Evolutionary conservation across 768 basidiomycete species (phyloP).

Genomic region (Russula foetens): DNA sequence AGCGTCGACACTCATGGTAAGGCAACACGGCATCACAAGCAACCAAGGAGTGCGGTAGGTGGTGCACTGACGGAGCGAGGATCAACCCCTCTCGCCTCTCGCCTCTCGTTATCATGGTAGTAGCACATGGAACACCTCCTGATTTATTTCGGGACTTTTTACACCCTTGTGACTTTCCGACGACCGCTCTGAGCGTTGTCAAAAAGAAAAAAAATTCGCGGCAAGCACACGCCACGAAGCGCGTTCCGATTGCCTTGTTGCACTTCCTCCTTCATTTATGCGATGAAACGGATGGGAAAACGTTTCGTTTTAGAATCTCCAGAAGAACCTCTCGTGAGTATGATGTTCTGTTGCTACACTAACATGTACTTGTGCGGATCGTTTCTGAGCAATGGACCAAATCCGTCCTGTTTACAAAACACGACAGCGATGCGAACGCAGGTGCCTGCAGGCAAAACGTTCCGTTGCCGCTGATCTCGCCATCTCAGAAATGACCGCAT

Average conservation of each 20-base stretch:
- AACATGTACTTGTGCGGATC: neutral
- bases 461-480: neutral
- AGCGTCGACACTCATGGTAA: too few relatives aligned
- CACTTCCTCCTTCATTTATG: neutral
- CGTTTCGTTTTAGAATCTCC: neutral
- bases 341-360: neutral
- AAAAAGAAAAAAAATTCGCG: neutral
- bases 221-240: too few relatives aligned
- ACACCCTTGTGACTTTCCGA: neutral
- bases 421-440: neutral
- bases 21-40: too few relatives aligned
- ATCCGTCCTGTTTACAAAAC: neutral
- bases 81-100: too few relatives aligned
- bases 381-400: neutral
- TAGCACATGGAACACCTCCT: neutral
- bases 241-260: too few relatives aligned
- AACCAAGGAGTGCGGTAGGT: neutral
- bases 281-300: neutral
- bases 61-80: neutral
- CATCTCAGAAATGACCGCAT: neutral
- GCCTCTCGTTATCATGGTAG: neutral
- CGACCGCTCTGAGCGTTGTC: too few relatives aligned
- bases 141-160: neutral
- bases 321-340: too few relatives aligned
- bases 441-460: neutral